phyloP scores from a whole-genome alignment of 2,329 filamentous ascomycete genomes.

The Aspergillus flavus region DNA sequence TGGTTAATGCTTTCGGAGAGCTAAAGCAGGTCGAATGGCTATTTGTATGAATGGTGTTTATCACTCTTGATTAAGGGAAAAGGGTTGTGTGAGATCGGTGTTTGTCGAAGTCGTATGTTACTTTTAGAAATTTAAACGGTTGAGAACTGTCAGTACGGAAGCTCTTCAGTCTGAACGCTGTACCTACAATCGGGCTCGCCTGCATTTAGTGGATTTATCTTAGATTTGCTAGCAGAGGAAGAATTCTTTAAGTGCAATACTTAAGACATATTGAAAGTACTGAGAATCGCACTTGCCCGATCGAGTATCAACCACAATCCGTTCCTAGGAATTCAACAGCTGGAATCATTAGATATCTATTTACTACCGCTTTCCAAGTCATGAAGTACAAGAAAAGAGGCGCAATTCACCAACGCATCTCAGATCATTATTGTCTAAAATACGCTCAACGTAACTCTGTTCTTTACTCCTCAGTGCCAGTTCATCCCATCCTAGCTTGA shows the following conservation, averaged over 20 bases:
- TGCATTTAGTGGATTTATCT: not conserved
- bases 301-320: not conserved
- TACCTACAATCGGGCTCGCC: not conserved
- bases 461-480: not conserved
- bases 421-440: not conserved
- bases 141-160: no score
- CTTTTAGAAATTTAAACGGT: no score
- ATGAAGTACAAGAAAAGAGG: not conserved
- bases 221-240: not conserved
- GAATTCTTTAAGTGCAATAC: not conserved
- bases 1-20: no score
- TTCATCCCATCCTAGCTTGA: not conserved
- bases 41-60: no score
- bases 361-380: not conserved
- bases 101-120: no score
- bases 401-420: not conserved
- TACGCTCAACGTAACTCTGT: not conserved
- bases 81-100: no score
- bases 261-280: not conserved
- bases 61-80: no score
- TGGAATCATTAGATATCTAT: not conserved
- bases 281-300: not conserved
- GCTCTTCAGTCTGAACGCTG: no score
- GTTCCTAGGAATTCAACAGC: not conserved
- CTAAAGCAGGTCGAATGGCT: no score